phyloP scores from a whole-genome alignment of 129 eudicot species.

The Oenanthe sinensis region DNA sequence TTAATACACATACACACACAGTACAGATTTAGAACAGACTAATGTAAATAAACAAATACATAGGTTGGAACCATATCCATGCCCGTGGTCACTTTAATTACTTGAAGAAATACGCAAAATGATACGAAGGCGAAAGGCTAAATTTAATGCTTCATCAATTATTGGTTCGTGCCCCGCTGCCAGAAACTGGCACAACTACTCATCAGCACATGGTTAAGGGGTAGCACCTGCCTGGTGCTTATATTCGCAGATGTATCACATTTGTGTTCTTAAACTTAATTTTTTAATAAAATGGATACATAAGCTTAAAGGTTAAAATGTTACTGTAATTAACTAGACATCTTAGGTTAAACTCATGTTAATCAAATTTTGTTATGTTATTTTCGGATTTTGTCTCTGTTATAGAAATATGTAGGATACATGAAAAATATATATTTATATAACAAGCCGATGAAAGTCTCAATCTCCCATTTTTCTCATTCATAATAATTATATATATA shows the following conservation, averaged over 20 bases:
- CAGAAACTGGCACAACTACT: not conserved
- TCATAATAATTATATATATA: no score
- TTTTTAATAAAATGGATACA: not conserved
- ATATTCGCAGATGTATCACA: not conserved
- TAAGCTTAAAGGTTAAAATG: not conserved
- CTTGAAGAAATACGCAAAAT: no score
- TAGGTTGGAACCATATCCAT: not conserved
- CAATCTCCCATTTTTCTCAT: no score
- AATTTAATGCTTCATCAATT: not conserved
- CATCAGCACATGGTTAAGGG: slow-evolving; percentile 12
- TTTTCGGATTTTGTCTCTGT: not conserved
- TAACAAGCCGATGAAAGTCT: no score
- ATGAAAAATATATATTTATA: no score
- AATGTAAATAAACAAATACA: not conserved
- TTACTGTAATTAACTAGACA: not conserved
- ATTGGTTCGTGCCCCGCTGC: not conserved
- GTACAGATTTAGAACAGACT: not conserved
- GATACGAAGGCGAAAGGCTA: not conserved
- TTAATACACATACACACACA: not conserved
- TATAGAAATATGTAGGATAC: not conserved
- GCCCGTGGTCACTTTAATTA: not conserved
- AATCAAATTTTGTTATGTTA: not conserved
- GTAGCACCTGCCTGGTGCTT: not conserved
- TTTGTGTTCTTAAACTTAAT: not conserved
- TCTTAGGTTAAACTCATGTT: not conserved